Conservation (phyloP, 768 basidiomycete genomes). For the Auriscalpium vulgare region DNA sequence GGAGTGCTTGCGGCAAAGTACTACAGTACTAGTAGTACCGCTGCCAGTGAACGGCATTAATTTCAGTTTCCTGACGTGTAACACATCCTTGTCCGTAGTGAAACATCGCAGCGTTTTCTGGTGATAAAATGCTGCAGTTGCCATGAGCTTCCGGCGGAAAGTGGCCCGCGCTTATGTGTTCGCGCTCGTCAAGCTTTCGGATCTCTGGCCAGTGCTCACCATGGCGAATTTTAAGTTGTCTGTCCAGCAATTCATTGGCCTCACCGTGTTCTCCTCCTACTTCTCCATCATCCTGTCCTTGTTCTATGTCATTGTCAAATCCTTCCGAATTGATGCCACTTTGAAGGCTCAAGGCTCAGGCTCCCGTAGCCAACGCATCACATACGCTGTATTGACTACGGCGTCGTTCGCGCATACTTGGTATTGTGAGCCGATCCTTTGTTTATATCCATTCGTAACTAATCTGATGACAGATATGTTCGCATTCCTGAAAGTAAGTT, state of each 20-base stretch:
- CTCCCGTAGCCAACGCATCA: neutral
- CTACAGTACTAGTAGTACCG: too few species aligned
- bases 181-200: too few species aligned
- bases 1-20: too few species aligned
- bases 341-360: conserved; percentile 5
- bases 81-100: too few species aligned
- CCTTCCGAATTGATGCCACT: conserved; percentile 4
- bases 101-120: too few species aligned
- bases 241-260: conserved; percentile 7
- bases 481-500: conserved; percentile 33
- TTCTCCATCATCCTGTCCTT: conserved; percentile 25
- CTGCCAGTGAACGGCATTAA: too few species aligned
- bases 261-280: conserved; percentile 27
- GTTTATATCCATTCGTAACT: neutral
- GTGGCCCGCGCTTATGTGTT: too few species aligned
- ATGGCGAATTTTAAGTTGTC: too few species aligned
- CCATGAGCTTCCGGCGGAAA: too few species aligned
- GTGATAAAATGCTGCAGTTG: too few species aligned
- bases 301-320: conserved; percentile 22
- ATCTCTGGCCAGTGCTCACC: too few species aligned
- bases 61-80: too few species aligned
- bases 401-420: conserved; percentile 38
- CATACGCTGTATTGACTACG: conserved; percentile 28
- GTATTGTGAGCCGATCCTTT: conserved; percentile 34
- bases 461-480: conserved; percentile 33